Percentiles rank a stretch among this genome's conserved stretches.
Evolutionary conservation across 73 alveolate species (phyloP).

Genomic region (Paramecium primaurelia): DNA sequence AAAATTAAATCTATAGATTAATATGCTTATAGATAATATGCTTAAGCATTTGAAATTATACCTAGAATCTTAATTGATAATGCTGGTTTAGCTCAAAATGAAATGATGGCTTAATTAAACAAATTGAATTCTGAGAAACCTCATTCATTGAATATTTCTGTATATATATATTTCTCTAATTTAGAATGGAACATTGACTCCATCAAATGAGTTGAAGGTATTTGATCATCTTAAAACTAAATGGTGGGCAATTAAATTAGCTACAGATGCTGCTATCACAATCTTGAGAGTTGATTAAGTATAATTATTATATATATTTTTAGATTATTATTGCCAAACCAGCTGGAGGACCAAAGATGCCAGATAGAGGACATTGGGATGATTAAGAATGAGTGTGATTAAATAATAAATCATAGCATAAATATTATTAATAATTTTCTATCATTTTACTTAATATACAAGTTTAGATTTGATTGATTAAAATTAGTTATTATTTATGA

Average conservation of each 20-base stretch:
- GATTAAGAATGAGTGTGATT: slow-evolving; percentile 51
- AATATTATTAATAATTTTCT: background rate
- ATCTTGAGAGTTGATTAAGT: slow-evolving; percentile 92
- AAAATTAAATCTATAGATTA: slow-evolving; percentile 84
- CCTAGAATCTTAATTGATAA: slow-evolving; percentile 97
- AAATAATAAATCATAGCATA: background rate
- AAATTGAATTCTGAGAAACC: slow-evolving; percentile 80
- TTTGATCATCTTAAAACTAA: slow-evolving; percentile 93
- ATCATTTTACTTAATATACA: background rate
- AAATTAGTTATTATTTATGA: background rate
- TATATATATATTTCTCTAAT: slow-evolving; percentile 76
- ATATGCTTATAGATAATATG: slow-evolving; percentile 97
- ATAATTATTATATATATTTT: background rate
- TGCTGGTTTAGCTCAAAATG: slow-evolving; percentile 95
- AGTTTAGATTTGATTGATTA: background rate
- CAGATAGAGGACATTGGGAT: slow-evolving; percentile 60
- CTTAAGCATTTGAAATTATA: slow-evolving; percentile 94
- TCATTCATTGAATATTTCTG: slow-evolving; percentile 86
- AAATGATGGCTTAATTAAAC: slow-evolving; percentile 88
- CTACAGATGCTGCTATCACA: slow-evolving; percentile 95
- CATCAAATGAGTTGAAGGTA: slow-evolving; percentile 66
- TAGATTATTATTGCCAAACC: slow-evolving; percentile 77
- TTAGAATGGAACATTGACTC: slow-evolving; percentile 46
- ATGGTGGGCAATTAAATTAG: slow-evolving; percentile 95
- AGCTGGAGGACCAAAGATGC: slow-evolving; percentile 82